phyloP scores from a whole-genome alignment of 805 yeast species.

The Metschnikowia amazonensis region DNA sequence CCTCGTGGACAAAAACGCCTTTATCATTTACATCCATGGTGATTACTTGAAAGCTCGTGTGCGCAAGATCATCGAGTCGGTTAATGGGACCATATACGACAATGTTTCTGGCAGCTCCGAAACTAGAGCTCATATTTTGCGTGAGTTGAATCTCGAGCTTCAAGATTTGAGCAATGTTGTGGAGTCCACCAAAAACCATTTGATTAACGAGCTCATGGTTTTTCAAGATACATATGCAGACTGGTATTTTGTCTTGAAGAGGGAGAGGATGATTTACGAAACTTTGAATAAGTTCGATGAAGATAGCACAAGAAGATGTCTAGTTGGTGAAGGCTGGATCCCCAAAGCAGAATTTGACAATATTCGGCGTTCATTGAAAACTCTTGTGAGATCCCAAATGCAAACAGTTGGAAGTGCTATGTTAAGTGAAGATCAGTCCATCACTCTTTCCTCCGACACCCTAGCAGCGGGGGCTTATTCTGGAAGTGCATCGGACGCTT shows the following conservation, averaged over 20 bases:
- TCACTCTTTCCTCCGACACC: slow-evolving; percentile 17
- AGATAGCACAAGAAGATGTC: slow-evolving; percentile 61
- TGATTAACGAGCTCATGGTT: slow-evolving; percentile 34
- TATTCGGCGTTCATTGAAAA: slow-evolving; percentile 38
- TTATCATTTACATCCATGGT: slow-evolving; percentile 41
- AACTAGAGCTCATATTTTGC: slow-evolving; percentile 24
- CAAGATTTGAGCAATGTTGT: slow-evolving; percentile 33
- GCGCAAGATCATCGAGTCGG: slow-evolving; percentile 33
- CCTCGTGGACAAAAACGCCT: slow-evolving; percentile 31
- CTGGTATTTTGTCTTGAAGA: slow-evolving; percentile 34
- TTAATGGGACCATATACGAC: slow-evolving; percentile 37
- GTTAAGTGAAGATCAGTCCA: slow-evolving; percentile 8
- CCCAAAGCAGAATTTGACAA: slow-evolving; percentile 49
- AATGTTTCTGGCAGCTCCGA: slow-evolving; percentile 31
- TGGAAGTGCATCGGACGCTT: slow-evolving; percentile 6
- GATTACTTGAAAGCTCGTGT: slow-evolving; percentile 34
- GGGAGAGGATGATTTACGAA: slow-evolving; percentile 57
- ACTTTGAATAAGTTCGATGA: slow-evolving; percentile 64
- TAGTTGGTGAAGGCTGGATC: slow-evolving; percentile 74
- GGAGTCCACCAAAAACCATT: slow-evolving; percentile 31
- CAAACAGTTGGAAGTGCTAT: slow-evolving; percentile 5
- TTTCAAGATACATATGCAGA: slow-evolving; percentile 35
- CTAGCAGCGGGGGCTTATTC: slow-evolving; percentile 13
- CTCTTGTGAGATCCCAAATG: slow-evolving; percentile 37
- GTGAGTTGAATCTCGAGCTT: slow-evolving; percentile 31